A percentile compares a stretch with the other conserved stretches of the same genome.
Evolutionary conservation across 2,329 filamentous ascomycete genomes (phyloP).

Genomic region (Pseudofabraea citricarpa): DNA sequence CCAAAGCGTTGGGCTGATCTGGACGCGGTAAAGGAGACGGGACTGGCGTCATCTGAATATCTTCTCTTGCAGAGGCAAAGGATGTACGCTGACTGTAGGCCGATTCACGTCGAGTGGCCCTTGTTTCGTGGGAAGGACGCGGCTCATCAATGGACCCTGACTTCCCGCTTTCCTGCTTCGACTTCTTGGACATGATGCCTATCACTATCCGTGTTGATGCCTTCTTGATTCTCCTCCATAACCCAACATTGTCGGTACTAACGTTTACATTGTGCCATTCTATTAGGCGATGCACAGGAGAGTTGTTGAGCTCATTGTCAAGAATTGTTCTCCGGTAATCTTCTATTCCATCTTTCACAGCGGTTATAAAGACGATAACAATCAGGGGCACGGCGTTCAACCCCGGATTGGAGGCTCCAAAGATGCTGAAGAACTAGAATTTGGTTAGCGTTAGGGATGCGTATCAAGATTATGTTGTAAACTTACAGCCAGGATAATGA

Average conservation of each 20-base stretch:
- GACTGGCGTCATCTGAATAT: conserved; percentile 95
- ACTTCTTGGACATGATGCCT: conserved; percentile 26
- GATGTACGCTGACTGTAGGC: conserved; percentile 37
- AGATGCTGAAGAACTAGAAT: conserved; percentile 86
- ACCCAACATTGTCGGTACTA: conserved; percentile 75
- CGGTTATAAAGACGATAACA: conserved; percentile 82
- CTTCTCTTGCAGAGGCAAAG: conserved; percentile 53
- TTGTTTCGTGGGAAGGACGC: conserved; percentile 12
- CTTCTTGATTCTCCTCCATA: conserved; percentile 91
- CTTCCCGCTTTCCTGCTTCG: too few relatives aligned
- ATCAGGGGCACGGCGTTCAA: conserved; percentile 89
- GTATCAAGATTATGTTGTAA: not conserved
- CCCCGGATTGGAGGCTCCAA: conserved; percentile 85
- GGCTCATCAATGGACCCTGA: conserved; percentile 21
- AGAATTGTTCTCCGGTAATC: conserved; percentile 89
- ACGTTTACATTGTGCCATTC: conserved; percentile 94
- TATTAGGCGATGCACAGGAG: conserved; percentile 82
- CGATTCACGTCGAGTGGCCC: conserved; percentile 7
- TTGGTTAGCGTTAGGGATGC: conserved; percentile 19
- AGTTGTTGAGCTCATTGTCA: conserved; percentile 94
- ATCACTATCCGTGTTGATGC: conserved; percentile 46
- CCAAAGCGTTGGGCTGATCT: conserved; percentile 18
- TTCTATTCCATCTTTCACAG: conserved; percentile 92
- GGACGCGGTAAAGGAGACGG: conserved; percentile 64
- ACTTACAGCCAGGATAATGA: conserved; percentile 90